Conservation (phyloP, 2,329 filamentous ascomycete species). For the Clonostachys byssicola region DNA sequence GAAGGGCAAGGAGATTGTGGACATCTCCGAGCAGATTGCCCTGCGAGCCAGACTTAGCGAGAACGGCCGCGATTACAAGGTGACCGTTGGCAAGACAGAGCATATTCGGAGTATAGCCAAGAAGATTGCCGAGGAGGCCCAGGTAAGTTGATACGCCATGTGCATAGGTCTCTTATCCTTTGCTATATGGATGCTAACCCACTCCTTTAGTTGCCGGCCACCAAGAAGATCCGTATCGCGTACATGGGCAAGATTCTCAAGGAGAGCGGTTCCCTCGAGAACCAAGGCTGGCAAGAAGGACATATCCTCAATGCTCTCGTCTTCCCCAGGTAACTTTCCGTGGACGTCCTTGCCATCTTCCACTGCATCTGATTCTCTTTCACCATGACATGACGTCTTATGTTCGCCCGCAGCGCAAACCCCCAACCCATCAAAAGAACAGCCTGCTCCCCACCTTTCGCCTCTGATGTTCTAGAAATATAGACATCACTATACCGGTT, state of each 20-base stretch:
- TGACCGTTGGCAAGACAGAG: constrained; percentile 56
- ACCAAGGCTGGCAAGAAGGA: constrained; percentile 72
- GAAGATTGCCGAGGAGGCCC: constrained; percentile 59
- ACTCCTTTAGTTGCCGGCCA: constrained; percentile 45
- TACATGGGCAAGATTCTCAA: constrained; percentile 80
- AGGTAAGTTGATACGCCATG: constrained; percentile 40
- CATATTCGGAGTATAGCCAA: constrained; percentile 59
- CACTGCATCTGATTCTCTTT: no score
- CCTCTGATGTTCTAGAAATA: no score
- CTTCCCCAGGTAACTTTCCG: constrained; percentile 21
- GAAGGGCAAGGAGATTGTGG: constrained; percentile 54
- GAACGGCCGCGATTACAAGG: constrained; percentile 56
- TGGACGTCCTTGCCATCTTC: no score
- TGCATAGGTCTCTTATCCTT: neutral
- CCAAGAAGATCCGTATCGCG: constrained; percentile 63
- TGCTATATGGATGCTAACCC: neutral
- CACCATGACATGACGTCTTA: no score
- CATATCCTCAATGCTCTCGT: constrained; percentile 77
- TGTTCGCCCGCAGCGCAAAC: no score
- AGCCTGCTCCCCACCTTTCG: no score
- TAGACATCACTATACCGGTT: no score
- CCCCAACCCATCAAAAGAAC: no score
- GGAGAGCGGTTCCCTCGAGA: constrained; percentile 58
- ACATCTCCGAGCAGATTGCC: constrained; percentile 48
- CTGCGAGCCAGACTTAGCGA: constrained; percentile 64